Conservation (phyloP, 1,139 yeast species). For the Yamadazyma songkhlaensis region DNA sequence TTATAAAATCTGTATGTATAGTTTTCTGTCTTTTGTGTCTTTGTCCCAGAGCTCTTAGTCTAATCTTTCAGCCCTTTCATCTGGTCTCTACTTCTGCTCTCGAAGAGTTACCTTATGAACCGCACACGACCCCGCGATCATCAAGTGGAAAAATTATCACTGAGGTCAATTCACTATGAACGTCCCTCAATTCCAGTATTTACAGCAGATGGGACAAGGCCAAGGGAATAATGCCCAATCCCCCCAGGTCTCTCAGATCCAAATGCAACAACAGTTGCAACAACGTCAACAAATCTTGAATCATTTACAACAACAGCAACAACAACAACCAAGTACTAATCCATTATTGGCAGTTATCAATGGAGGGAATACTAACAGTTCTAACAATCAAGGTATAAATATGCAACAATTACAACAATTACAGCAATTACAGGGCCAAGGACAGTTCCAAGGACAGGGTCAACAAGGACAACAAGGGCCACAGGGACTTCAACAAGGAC, state of each 20-base stretch:
- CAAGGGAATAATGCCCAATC: conserved; percentile 30
- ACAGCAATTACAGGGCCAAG: conserved; percentile 27
- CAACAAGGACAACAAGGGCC: conserved; percentile 4
- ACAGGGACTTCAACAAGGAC: conserved; percentile 1
- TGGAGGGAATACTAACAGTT: conserved; percentile 15
- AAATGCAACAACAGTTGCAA: conserved; percentile 37
- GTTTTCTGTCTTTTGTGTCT: background rate
- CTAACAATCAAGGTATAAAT: conserved; percentile 5
- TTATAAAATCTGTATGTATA: conserved; percentile 16
- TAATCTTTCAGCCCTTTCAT: too few species aligned
- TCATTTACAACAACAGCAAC: conserved; percentile 30
- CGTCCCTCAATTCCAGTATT: conserved; percentile 45
- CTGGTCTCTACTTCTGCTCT: background rate
- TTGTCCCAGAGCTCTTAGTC: too few species aligned
- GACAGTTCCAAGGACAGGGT: conserved; percentile 17
- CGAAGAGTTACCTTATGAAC: background rate
- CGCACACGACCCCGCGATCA: background rate
- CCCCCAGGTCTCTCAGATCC: conserved; percentile 38
- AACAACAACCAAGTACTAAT: conserved; percentile 24
- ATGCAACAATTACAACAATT: conserved; percentile 15
- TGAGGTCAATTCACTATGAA: conserved; percentile 29
- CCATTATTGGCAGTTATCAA: conserved; percentile 38
- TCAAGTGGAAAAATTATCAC: background rate
- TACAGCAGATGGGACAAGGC: conserved; percentile 34
- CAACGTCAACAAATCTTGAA: conserved; percentile 39